Base-by-base conservation (phyloP, 371 early-diverging fungal genomes). In the Basidiobolus meristosporus region DNA sequence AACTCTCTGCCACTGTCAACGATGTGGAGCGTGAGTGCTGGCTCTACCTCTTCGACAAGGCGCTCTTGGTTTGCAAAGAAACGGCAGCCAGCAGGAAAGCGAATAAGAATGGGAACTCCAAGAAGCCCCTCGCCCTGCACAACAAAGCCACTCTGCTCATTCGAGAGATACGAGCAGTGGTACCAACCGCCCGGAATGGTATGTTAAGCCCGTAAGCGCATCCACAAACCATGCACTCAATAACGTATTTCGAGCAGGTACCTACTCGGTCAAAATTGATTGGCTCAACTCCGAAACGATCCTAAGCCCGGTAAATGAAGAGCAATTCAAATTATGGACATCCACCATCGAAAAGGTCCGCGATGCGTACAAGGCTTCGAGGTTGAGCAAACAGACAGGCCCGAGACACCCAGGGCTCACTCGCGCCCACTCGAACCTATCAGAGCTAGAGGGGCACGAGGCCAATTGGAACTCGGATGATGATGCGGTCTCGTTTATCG, bases 41-140 rank as follows among this genome's bases (percentile, higher is more conserved):
- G 29, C 69, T 89, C 9, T 93, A 78, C 49, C 56, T 91, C 41
- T 93, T 93, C 53, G 89, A 93, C 44, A 73, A 72, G 45, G 80
- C 80, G 33, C 57, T 95, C 5, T 63, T 92, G 20, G 77, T 87
- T 47, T 90, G 87, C 62, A 89, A 88, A 46, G 81, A 81, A 45
- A 63, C 63, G 33, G 50, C 47, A 39, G 47, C 58, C 15, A 59
- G 50, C 31, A 51, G 41, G 38, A 41, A 47, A 45, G 36, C 21
- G 37, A 35, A 28, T 21, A 54, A 60, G 30, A 57, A 63, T 17
- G 42, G 51, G 29, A 44, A 46, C 19, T 54, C 48, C 22, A 60
- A 58, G 37, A 68, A 59, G 39, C 59, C 58, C 12, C 53, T 60
- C 23, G 53, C 64, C 5, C 63, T 70, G 32, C 50, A 73, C 38